Evolutionary conservation across 2,329 filamentous ascomycete species (phyloP), one percentile per base, ranked within the genome.

Genomic region (Fusarium domesticum): DNA sequence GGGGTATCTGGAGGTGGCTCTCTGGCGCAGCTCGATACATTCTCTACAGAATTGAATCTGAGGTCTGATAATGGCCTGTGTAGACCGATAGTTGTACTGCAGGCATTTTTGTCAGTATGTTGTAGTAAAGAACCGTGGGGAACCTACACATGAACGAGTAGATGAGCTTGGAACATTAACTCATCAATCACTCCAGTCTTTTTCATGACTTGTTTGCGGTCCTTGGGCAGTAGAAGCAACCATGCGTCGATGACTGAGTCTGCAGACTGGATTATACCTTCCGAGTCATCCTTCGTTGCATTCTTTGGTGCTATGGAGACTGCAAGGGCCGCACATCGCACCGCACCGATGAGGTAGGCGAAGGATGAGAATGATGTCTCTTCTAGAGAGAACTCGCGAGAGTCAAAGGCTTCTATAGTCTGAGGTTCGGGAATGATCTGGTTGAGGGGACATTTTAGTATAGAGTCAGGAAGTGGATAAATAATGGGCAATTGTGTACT

Each of bases 111-210:
- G 14, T 56, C 6, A 55, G 35, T 4, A 7, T 0, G n/a, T 1
- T 1, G 0, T 31, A 3, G 6, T 7, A 0, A 2, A 6, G 3
- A 17, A 20, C 8, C 17, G 19, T 14, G 10, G 10, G 2, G 14
- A 6, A 5, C 53, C 48, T 39, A 54, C 53, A 56, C 53, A n/a
- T 56, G 47, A 2, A 56, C 19, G 2, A 56, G 34, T 0, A 56
- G 4, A 8, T 56, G 39, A 1, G 53, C 49, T 25, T 56, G 53
- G 2, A 56, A 56, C 43, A 56, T 48, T 7, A 56, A 12, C 33
- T 56, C 53, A 6, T 56, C 53, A 3, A 54, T 48, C 2, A 16
- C 15, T 0, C 53, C 53, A 11, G 34, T 37, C 4, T 35, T 36
- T 2, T 18, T 38, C 12, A 56, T 37, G 0, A 51, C 36, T 5